Evolutionary conservation across 305 asterid genomes (phyloP), one percentile per base, ranked within the genome.

Genomic region (Fraxinus nigra): DNA sequence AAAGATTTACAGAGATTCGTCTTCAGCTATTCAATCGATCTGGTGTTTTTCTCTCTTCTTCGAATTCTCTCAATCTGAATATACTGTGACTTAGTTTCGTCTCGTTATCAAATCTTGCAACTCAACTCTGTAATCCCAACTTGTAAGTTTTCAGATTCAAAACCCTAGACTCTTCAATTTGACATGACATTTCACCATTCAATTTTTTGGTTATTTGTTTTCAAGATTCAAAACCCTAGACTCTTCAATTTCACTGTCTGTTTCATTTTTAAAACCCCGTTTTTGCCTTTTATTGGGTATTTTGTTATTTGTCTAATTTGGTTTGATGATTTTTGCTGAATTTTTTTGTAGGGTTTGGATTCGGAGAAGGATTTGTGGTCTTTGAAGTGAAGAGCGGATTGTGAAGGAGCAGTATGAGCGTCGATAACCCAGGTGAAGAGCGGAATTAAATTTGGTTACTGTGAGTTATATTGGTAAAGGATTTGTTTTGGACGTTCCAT

Each of bases 381-480:
- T 61, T 82, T 82, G 51, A 76, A 78, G 38, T 75, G 54, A 16
- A 46, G 38, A 80, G 84, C 76, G 92, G 85, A 70, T 81, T 83
- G 78, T 69, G 48, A 78, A 63, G 75, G 87, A 82, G 77, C 85
- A 92, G 91, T 81, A 97, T 93, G 99, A 94, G 98, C 97, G 92
- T 91, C 80, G 89, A 91, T 79, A 94, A 92, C 92, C 98, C 98
- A 28, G 98, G 99, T 43, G 89, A 87, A 86, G 90, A 78, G 70
- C 90, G 80, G 89, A 85, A 87, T 86, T 96, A 94, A 95, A 85
- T 86, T 89, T 86, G 86, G 72, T 77, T 89, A 11, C 22, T 75
- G 78, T 38, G 85, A 81, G 86, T 63, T 85, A 38, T 75, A 69
- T 61, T 26, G 79, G 56, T 59, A 14, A 73, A 84, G 78, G 82